Evolutionary conservation across 495 filamentous ascomycete genomes (phyloP), one percentile per base, ranked within the genome.

Genomic region (Tuber umbilicatum): DNA sequence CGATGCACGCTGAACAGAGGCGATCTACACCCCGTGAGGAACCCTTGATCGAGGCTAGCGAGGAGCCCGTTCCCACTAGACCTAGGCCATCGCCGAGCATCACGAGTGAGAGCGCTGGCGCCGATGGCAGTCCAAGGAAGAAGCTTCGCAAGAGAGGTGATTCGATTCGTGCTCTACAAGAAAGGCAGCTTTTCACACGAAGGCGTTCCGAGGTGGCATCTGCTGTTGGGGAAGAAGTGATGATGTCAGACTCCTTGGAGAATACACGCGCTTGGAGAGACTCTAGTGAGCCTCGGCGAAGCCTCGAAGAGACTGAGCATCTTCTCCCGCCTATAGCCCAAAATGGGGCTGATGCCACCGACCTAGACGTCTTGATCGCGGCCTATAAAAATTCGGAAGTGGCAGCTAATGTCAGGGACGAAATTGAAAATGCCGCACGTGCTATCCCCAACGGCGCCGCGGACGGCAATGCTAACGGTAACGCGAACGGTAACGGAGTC

Each of bases 181-280:
- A 97, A 78, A 87, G 91, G 37, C 92, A 97, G 80, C 89, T 99
- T 16, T 99, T 90, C 80, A 97, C 94, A 4, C 89, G 94, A 14
- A 92, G 92, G 38, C 83, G 85, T 43, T 89, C 90, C 23, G 76
- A 82, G 67, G 76, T 79, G 70, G 82, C 83, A 19, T 84, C 87
- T 16, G 78, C 83, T 19, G 91, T 90, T 12, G 91, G 92, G 37
- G 90, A 91, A 74, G 90, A 91, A 80, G 89, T 89, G 68, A 90
- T 91, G 68, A 88, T 90, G 71, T 81, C 80, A 37, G 80, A 81
- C 43, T 79, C 81, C 41, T 84, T 90, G 16, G 89, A 91, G 70
- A 90, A 91, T 47, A 87, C 86, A 72, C 87, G 86, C 19, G 79
- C 67, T 21, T 81, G 80, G 89, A 92, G 72, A 81, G 76, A 78